These are phyloP conservation scores for Lobosporangium transversale DNA, from an alignment of 192 early-diverging fungal species.

Conservation along the genomic window DNA sequence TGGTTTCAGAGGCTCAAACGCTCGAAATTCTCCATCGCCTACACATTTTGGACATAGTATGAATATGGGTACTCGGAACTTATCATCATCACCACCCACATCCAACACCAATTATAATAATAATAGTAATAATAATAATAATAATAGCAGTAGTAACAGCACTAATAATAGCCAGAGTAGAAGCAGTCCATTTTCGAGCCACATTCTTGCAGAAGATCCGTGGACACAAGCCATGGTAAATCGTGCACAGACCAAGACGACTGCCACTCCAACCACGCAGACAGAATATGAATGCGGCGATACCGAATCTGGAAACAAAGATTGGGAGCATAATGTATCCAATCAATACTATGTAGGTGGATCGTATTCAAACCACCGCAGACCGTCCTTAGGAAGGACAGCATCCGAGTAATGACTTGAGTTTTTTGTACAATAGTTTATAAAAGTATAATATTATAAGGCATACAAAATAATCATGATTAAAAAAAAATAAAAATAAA, in stretches of 20 bases:
- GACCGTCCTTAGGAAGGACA: background rate
- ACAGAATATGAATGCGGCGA: background rate
- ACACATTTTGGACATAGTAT: background rate
- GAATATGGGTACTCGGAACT: too few species aligned
- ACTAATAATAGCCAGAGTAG: too few species aligned
- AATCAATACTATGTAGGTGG: too few species aligned
- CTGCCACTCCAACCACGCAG: background rate
- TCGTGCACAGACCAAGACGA: constrained; percentile 13
- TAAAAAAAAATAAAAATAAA: background rate
- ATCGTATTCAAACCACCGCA: too few species aligned
- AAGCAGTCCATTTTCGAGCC: too few species aligned
- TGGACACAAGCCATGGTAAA: constrained; percentile 45
- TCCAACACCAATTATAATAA: background rate
- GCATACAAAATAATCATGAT: background rate
- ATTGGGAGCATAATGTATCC: too few species aligned
- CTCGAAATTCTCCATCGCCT: constrained; percentile 6
- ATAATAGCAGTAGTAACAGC: background rate
- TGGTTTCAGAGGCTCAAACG: background rate
- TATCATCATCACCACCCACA: constrained; percentile 1
- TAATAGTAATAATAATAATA: background rate
- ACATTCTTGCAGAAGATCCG: constrained; percentile 31
- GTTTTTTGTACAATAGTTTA: too few species aligned
- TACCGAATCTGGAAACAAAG: background rate
- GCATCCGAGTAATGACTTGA: constrained; percentile 1
- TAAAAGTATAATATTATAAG: too few species aligned